Conservation (phyloP, 2,329 filamentous ascomycete species). For the Xylaria sp. region DNA sequence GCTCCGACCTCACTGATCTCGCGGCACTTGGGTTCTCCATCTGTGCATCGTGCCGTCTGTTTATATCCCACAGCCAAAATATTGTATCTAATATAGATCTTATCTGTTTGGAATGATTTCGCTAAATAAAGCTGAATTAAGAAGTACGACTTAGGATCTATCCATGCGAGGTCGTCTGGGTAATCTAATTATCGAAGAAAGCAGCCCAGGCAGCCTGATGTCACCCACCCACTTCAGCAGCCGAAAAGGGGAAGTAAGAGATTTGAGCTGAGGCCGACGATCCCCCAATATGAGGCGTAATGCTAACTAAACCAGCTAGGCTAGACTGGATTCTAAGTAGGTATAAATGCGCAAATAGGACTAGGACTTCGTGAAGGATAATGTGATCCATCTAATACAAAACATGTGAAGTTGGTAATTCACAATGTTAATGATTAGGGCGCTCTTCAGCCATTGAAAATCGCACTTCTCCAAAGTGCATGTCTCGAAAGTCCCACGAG, state of each 20-base stretch:
- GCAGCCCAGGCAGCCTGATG: not conserved
- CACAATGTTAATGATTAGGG: too few species aligned
- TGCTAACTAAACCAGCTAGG: slow-evolving; percentile 6
- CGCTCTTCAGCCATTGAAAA: too few species aligned
- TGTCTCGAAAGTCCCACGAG: too few species aligned
- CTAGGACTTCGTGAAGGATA: not conserved
- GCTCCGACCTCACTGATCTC: not conserved
- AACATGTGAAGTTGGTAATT: too few species aligned
- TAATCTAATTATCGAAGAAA: not conserved
- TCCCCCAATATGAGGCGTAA: not conserved
- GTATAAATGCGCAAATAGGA: not conserved
- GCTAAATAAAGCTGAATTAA: too few species aligned
- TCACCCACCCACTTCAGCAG: not conserved
- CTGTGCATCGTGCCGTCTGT: not conserved
- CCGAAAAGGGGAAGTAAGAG: not conserved
- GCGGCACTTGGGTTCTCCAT: not conserved
- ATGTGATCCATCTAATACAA: not conserved
- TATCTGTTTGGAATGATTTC: too few species aligned
- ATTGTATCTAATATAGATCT: too few species aligned
- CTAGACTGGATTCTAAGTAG: not conserved
- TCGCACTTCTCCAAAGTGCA: too few species aligned
- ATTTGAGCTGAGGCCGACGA: slow-evolving; percentile 4
- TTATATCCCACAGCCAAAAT: not conserved
- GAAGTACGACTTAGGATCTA: too few species aligned
- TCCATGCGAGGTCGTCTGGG: not conserved